A percentile compares a stretch with the other conserved stretches of the same genome.
Conservation (phyloP, 805 yeast genomes). For the Cyberlindnera xylosilytica region DNA sequence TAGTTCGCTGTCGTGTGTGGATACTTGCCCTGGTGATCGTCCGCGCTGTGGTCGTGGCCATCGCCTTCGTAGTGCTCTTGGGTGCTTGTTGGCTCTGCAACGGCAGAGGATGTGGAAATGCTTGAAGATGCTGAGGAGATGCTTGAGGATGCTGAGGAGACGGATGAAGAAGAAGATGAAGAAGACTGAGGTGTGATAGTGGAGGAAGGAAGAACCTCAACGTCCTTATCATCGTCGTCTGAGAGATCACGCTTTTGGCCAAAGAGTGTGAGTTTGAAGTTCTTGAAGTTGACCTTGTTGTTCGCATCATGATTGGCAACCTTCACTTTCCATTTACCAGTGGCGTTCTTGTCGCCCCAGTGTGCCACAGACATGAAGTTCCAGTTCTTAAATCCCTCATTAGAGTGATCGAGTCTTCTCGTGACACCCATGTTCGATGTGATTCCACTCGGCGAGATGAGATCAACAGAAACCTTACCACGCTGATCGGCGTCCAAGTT, state of each 20-base stretch:
- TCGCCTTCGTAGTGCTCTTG: slow-evolving; percentile 12
- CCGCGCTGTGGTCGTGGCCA: slow-evolving; percentile 31
- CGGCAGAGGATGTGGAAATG: slow-evolving; percentile 14
- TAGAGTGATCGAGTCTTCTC: slow-evolving; percentile 55
- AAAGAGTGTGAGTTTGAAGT: slow-evolving; percentile 79
- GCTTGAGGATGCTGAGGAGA: slow-evolving; percentile 1
- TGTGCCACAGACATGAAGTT: slow-evolving; percentile 97
- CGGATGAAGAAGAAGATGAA: slow-evolving; percentile 5
- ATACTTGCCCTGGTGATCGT: slow-evolving; percentile 35
- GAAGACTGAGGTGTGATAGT: not conserved
- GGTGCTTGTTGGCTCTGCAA: slow-evolving; percentile 8
- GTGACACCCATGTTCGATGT: slow-evolving; percentile 69
- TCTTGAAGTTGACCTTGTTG: slow-evolving; percentile 42
- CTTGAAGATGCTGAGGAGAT: slow-evolving; percentile 1
- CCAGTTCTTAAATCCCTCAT: slow-evolving; percentile 73
- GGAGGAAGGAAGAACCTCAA: no score
- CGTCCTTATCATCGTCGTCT: slow-evolving; percentile 35
- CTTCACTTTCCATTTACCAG: slow-evolving; percentile 78
- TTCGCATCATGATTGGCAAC: slow-evolving; percentile 46
- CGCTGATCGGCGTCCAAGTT: slow-evolving; percentile 61
- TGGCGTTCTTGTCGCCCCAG: slow-evolving; percentile 88
- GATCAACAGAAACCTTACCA: slow-evolving; percentile 64
- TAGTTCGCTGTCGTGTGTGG: slow-evolving; percentile 41
- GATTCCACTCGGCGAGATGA: slow-evolving; percentile 75
- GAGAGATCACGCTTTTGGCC: slow-evolving; percentile 62